Conservation (phyloP, 257 asterid genomes). For the Thymus mandschuricus region DNA sequence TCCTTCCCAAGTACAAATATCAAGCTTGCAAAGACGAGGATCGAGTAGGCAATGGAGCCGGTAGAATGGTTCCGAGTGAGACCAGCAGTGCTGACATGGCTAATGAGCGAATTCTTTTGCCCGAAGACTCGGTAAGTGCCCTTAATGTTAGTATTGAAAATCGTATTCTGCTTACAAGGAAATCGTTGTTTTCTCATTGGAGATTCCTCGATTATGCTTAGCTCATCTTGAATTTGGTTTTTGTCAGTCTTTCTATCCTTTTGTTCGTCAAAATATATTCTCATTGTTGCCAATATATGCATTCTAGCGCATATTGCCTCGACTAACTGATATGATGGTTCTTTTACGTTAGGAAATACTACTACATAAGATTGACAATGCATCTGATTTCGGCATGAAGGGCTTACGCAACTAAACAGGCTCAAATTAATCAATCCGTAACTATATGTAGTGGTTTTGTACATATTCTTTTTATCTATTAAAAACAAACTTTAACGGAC, state of each 20-base stretch:
- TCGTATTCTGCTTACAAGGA: neutral
- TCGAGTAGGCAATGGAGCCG: constrained; percentile 55
- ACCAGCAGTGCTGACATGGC: constrained; percentile 64
- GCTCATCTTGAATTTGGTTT: neutral
- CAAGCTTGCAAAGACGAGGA: constrained; percentile 66
- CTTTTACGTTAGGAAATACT: too few relatives aligned
- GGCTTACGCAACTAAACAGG: too few relatives aligned
- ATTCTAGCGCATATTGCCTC: neutral
- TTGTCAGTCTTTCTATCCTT: neutral
- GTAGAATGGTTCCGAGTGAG: constrained; percentile 81
- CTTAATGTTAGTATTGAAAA: neutral
- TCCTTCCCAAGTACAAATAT: constrained; percentile 80
- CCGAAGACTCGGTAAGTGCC: constrained; percentile 92
- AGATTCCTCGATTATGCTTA: neutral
- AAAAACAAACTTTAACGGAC: neutral
- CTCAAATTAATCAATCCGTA: too few relatives aligned
- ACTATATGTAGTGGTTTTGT: too few relatives aligned
- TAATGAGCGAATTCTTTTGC: constrained; percentile 67
- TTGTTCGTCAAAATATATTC: neutral
- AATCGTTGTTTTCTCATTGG: neutral
- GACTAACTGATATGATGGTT: neutral
- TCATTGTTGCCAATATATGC: neutral
- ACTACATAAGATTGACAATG: too few relatives aligned
- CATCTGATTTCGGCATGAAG: too few relatives aligned
- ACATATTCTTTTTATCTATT: too few relatives aligned